Percentiles rank a stretch among this genome's conserved stretches.
Evolutionary conservation across 768 basidiomycete species (phyloP).

Genomic region (Mycena capillaripes): DNA sequence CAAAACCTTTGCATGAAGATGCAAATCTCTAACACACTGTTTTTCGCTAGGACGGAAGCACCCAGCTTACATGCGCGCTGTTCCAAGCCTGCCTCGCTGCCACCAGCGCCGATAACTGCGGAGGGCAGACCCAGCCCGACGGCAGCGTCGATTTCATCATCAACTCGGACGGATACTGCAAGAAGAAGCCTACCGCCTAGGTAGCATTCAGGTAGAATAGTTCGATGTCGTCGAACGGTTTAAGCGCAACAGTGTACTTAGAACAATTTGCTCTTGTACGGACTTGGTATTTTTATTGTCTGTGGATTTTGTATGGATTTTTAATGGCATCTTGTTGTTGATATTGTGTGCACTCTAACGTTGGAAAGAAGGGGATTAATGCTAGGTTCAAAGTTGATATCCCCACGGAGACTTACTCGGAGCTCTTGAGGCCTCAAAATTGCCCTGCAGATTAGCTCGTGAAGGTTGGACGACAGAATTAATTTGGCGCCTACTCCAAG

Average conservation of each 20-base stretch:
- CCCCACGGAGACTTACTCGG: too few species aligned
- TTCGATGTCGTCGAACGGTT: background rate
- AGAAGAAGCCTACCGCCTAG: conserved; percentile 32
- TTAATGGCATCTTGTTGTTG: too few species aligned
- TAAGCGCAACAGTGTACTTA: too few species aligned
- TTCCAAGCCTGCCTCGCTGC: conserved; percentile 47
- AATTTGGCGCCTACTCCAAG: conserved; percentile 5
- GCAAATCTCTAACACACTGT: background rate
- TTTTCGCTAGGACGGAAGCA: conserved; percentile 48
- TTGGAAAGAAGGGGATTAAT: too few species aligned
- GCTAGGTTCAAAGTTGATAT: too few species aligned
- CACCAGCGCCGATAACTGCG: conserved; percentile 46
- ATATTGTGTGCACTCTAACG: too few species aligned
- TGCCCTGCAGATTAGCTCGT: too few species aligned
- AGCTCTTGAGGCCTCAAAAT: too few species aligned
- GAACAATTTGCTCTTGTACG: too few species aligned
- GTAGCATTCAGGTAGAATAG: too few species aligned
- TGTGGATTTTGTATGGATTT: background rate
- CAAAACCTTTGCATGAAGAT: background rate
- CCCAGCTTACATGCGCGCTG: conserved; percentile 52
- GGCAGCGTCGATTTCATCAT: conserved; percentile 49
- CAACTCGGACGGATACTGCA: conserved; percentile 51
- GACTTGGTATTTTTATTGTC: background rate
- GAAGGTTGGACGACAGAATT: too few species aligned
- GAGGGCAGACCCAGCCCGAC: conserved; percentile 52